Evolutionary conservation across 1,139 yeast species (phyloP), one percentile per base, ranked within the genome.

Genomic region (Blastobotrys ciferrii): DNA sequence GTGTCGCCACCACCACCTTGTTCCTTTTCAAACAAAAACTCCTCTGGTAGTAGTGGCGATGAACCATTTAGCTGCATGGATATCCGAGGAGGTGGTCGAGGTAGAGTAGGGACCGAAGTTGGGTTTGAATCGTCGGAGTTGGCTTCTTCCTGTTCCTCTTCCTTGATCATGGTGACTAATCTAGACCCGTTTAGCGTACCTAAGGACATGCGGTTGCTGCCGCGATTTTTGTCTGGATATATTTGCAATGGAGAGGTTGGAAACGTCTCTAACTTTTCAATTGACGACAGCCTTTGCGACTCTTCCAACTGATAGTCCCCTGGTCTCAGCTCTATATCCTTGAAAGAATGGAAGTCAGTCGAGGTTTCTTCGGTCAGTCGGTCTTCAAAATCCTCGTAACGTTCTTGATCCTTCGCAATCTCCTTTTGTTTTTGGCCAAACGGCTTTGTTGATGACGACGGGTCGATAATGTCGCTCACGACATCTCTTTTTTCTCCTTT

Each of bases 21-120:
- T 9, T 46, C 33, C 4, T 25, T 28, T 15, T 46, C 47, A 32
- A 39, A 40, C 5, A 48, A 19, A 13, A 49, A 41, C 11, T 51
- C 51, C 9, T 49, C 41, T 6, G 55, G 51, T 11, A 51, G 18
- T 3, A 52, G 33, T n/a, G 51, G 46, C n/a, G 58, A 54, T 2
- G 53, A 47, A 25, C 52, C 45, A 32, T 48, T 50, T 11, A 54
- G 18, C 25, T 50, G 58, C 30, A 56, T 51, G 5, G 58, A 56
- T 18, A 56, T 51, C 17, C 59, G 44, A 2, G 60, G 60, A 2
- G 58, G 50, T 4, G 41, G 31, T 13, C 20, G 31, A 12, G 17
- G 41, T 20, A 37, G 19, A n/a, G 31, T 37, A 4, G 41, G 31
- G n/a, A 37, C 41, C 11, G 41, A 20, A 19, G 30, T 37, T 12